Evolutionary conservation across 257 asterid genomes (phyloP).

Genomic region (Petunia secreta): DNA sequence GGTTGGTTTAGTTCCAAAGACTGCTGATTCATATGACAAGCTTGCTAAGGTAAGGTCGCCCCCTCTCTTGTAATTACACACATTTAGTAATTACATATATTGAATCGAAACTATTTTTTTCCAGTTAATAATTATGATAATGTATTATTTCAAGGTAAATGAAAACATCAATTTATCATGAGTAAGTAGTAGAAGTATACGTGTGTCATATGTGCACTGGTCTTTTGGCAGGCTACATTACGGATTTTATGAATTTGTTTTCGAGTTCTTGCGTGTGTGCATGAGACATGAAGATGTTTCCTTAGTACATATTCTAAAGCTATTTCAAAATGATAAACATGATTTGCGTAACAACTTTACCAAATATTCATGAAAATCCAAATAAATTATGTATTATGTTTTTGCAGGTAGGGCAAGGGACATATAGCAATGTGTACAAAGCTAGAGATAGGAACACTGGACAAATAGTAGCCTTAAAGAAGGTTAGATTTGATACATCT

Average conservation of each 20-base stretch:
- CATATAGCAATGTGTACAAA: conserved; percentile 90
- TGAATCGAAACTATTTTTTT: too few species aligned
- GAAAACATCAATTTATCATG: too few species aligned
- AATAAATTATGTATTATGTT: background rate
- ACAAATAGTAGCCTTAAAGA: conserved; percentile 72
- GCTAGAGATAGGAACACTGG: conserved; percentile 64
- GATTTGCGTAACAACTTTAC: background rate
- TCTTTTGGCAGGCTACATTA: too few species aligned
- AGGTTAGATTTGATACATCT: conserved; percentile 79
- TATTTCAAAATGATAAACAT: background rate
- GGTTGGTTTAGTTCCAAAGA: conserved; percentile 56
- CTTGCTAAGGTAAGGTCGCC: conserved; percentile 57
- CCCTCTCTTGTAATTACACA: background rate
- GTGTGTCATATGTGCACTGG: too few species aligned
- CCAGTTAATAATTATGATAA: too few species aligned
- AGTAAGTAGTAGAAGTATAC: too few species aligned
- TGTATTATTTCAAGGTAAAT: too few species aligned
- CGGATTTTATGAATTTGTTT: background rate
- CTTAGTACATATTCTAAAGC: background rate
- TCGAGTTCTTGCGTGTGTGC: background rate
- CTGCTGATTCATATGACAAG: conserved; percentile 80
- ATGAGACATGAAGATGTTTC: background rate
- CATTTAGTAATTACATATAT: too few species aligned
- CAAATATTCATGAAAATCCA: background rate
- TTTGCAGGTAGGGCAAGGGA: conserved; percentile 76